Base-by-base conservation (phyloP, 1,284 basidiomycete species). In the Malassezia nana region DNA sequence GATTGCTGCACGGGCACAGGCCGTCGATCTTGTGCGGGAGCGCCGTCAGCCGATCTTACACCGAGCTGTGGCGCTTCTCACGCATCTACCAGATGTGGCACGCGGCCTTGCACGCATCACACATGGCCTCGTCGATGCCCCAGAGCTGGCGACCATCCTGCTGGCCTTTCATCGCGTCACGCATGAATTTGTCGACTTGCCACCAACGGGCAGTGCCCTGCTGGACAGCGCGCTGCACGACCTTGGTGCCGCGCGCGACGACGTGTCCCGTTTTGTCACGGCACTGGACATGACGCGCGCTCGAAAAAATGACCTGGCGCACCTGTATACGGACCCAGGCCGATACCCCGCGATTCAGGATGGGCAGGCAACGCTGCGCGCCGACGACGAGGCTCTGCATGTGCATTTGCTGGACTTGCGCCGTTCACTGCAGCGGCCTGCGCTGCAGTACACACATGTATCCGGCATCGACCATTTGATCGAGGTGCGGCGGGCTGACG, bases 91-190 rank as follows among this genome's bases (percentile, higher is more conserved):
- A 0, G 91, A 98, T 72, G 81, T 98, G 32, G 85, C 88, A 1
- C 84, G 83, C 63, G 92, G 92, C 0, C 77, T 96, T 12, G 87
- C 85, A 53, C 79, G 89, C 26, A 85, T 96, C 45, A 88, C 90
- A 66, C 92, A 94, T 66, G 85, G 86, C 44, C 86, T 87, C 52
- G 59, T 61, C n/a, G 85, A 84, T 0, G 87, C 91, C 0, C 80
- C 83, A 64, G 92, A 98, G 71, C 79, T 96, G 4, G 81, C 83
- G 0, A 77, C 82, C 4, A 78, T 96, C 15, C 78, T 96, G 1
- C 78, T 83, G 5, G 83, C 86, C 2, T 85, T 95, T 56, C 78
- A 82, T 35, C 84, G 83, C 40, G 78, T 92, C 35, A 84, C 82
- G 0, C 76, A 77, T 26, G 81, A 85, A 5, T 89, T 89, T 63